These are phyloP conservation scores for Monilinia aucupariae DNA, from an alignment of 2,329 filamentous ascomycete species.

Conservation along the genomic window DNA sequence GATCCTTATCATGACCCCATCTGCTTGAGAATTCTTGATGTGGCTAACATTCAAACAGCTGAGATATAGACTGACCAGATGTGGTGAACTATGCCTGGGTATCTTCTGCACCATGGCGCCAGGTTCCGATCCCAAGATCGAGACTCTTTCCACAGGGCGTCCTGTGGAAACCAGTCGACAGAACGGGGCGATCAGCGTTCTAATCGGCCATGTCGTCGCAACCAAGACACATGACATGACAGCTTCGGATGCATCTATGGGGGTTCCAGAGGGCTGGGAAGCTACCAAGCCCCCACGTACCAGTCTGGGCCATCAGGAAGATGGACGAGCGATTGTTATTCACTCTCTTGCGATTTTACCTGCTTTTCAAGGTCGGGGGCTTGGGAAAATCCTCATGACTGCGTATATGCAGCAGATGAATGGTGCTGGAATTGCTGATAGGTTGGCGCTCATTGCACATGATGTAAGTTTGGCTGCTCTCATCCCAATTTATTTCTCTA, in stretches of 20 bases:
- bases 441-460: constrained; percentile 71
- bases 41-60: constrained; percentile 47
- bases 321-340: constrained; percentile 68
- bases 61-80: constrained; percentile 67
- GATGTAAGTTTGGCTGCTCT: constrained; percentile 44
- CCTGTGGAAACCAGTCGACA: constrained; percentile 55
- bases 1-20: not conserved
- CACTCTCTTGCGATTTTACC: constrained; percentile 80
- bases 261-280: constrained; percentile 62
- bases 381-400: constrained; percentile 69
- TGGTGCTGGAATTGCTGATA: constrained; percentile 62
- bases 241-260: constrained; percentile 75
- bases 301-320: constrained; percentile 62
- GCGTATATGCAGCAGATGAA: constrained; percentile 74
- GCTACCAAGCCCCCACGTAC: constrained; percentile 42
- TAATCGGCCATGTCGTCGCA: constrained; percentile 73
- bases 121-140: constrained; percentile 44
- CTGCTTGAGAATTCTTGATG: constrained; percentile 14
- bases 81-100: constrained; percentile 72
- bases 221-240: constrained; percentile 59
- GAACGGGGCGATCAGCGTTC: constrained; percentile 51
- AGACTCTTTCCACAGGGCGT: constrained; percentile 50
- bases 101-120: constrained; percentile 65
- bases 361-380: constrained; percentile 64
- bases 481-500: not conserved